Evolutionary conservation across 2,329 filamentous ascomycete genomes (phyloP).

Genomic region (Lomentospora prolificans): DNA sequence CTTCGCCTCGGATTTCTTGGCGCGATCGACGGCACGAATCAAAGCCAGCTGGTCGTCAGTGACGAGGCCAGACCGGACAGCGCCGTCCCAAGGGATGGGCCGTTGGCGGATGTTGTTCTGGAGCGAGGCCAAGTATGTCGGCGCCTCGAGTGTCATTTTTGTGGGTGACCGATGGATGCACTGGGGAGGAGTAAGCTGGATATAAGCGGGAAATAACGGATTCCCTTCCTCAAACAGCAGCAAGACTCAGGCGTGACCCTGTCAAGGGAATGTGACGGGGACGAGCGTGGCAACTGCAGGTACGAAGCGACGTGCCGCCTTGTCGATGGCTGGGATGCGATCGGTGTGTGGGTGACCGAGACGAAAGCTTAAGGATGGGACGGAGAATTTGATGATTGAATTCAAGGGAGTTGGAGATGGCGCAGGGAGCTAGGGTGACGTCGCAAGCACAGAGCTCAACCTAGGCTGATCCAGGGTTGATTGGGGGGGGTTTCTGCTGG

Average conservation of each 20-base stretch:
- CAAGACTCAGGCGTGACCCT: neutral
- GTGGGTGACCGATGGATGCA: neutral
- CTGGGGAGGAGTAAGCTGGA: neutral
- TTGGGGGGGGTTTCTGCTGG: neutral
- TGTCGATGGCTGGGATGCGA: neutral
- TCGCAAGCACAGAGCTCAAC: neutral
- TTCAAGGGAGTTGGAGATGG: slow-evolving; percentile 1
- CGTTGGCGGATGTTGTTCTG: slow-evolving; percentile 96
- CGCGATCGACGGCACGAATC: slow-evolving; percentile 95
- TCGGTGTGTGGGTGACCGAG: neutral
- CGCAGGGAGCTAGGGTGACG: neutral
- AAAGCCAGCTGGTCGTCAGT: slow-evolving; percentile 89
- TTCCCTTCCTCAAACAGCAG: neutral
- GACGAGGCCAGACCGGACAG: slow-evolving; percentile 85
- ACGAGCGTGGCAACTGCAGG: neutral
- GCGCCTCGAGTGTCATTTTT: slow-evolving; percentile 80
- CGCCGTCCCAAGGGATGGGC: slow-evolving; percentile 96
- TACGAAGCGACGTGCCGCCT: neutral
- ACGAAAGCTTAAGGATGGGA: neutral
- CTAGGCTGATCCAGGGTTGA: neutral
- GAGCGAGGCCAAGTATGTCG: slow-evolving; percentile 73
- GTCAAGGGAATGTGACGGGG: neutral
- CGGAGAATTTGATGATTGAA: neutral
- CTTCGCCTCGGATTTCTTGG: slow-evolving; percentile 75
- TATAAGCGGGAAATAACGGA: neutral